Base-by-base conservation (phyloP, 2,329 filamentous ascomycete species). In the Huntiella bhutanensis region DNA sequence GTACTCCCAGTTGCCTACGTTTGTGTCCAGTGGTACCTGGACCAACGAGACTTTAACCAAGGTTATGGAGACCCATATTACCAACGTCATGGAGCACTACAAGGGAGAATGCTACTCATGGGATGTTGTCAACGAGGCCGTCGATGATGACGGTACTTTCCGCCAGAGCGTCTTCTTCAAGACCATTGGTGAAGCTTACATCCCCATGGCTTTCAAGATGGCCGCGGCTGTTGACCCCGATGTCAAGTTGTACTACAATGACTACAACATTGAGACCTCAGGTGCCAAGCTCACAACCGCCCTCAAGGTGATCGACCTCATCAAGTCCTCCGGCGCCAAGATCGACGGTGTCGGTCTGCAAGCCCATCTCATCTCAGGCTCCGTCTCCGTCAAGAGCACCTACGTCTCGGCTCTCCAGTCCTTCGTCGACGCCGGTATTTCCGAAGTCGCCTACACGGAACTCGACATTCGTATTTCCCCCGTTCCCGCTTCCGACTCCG, bases 121-220 rank as follows among this genome's bases (percentile, higher is more conserved):
- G 75, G 75, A 80, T 47, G 75, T 80, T 0, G 67, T 78, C 17
- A 80, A 80, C 56, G 75, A 80, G 61, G 70, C 68, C 4, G 64
- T 76, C 36, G 66, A 69, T 48, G 75, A 78, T 15, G 67, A 71
- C 52, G 73, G 71, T 11, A 66, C 62, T 5, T 71, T 64, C 59
- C 64, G 73, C 47, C 54, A 62, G 48, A 64, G 59, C 47, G 64
- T 76, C 51, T 80, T 75, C 59, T 67, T 68, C 57, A 57, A 64
- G 28, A 65, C 65, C 32, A 66, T 79, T 13, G 73, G 73, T 16
- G 65, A 67, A 8, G 63, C 65, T 37, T 80, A 70, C 59, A 66
- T 80, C 47, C 62, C 67, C 8, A 62, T 74, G 37, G 71, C 75
- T 2, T 79, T 79, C 61, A 57, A 63, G 17, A 67, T 71, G 1